Evolutionary conservation across 495 filamentous ascomycete genomes (phyloP), one percentile per base, ranked within the genome.

Genomic region (Parathielavia hyrcaniae): DNA sequence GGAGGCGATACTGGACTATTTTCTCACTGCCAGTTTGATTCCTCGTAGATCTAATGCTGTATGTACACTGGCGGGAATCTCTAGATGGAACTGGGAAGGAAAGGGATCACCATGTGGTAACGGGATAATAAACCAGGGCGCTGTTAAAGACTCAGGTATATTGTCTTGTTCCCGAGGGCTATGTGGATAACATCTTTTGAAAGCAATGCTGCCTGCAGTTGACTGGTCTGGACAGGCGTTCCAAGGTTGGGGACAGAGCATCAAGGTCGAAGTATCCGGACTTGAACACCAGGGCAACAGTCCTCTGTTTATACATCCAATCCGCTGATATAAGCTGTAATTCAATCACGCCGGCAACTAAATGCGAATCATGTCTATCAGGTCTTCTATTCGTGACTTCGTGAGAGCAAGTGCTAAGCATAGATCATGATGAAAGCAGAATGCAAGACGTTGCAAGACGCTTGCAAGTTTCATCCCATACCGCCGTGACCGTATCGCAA

Each of bases 311-410:
- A n/a, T 45, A 22, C 19, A 7, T 8, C 41, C 11, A 14, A 10
- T 11, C 10, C 10, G 10, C 10, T 38, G 2, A 10, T 38, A 38
- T 11, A 5, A 5, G 35, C 9, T 11, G 35, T 14, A 11, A 1
- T 38, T 8, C 3, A 38, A 38, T 38, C 1, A 10, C 19, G 11
- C 39, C 39, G 20, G 11, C 43, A 23, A 23, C 22, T 1, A 17
- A 26, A 16, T 11, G 47, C 22, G 34, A 38, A 39, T 4, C 8
- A 41, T 17, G 52, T 39, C 26, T 45, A 54, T 54, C 12, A 16
- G 14, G 26, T 54, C 52, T 45, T 54, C 45, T n/a, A 44, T 44
- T 54, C 52, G 10, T 54, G 39, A 54, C n/a, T 44, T 44, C 51
- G 23, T 44, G 14, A 53, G 23, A 16, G 11, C 9, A 45, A 9